These are phyloP conservation scores for Lodderomyces metapsilosis DNA, from an alignment of 1,139 yeast genomes.

Conservation along the genomic window DNA sequence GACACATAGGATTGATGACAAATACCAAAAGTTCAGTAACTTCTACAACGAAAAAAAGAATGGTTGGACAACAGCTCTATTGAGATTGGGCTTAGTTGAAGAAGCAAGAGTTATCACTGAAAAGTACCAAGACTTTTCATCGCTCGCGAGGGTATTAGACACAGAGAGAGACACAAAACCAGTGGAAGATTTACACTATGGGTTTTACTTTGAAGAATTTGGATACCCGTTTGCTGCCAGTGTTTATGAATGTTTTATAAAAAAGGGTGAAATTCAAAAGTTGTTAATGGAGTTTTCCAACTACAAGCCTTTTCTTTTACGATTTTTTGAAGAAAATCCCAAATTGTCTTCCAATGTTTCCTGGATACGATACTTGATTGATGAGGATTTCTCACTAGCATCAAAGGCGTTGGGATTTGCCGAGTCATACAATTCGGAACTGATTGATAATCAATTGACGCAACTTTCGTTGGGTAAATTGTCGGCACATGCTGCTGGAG, in stretches of 20 bases:
- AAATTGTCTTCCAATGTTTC: constrained; percentile 56
- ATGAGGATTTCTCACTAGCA: constrained; percentile 51
- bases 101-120: constrained; percentile 70
- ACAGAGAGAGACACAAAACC: constrained; percentile 37
- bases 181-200: constrained; percentile 29
- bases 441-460: constrained; percentile 49
- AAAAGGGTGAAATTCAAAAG: constrained; percentile 50
- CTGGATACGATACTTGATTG: constrained; percentile 70
- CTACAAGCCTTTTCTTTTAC: constrained; percentile 48
- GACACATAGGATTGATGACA: constrained; percentile 13
- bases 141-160: constrained; percentile 65
- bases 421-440: constrained; percentile 29
- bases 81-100: constrained; percentile 43
- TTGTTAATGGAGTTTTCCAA: constrained; percentile 59
- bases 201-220: constrained; percentile 56
- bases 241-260: constrained; percentile 60
- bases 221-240: constrained; percentile 69
- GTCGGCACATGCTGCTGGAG: constrained; percentile 32
- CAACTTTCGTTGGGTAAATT: constrained; percentile 74
- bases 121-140: constrained; percentile 59
- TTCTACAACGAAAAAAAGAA: constrained; percentile 36
- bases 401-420: constrained; percentile 47
- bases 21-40: constrained; percentile 10
- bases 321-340: constrained; percentile 50
- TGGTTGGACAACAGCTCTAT: constrained; percentile 56